phyloP scores from a whole-genome alignment of 2,329 filamentous ascomycete genomes.

The Epichloe uncinata region DNA sequence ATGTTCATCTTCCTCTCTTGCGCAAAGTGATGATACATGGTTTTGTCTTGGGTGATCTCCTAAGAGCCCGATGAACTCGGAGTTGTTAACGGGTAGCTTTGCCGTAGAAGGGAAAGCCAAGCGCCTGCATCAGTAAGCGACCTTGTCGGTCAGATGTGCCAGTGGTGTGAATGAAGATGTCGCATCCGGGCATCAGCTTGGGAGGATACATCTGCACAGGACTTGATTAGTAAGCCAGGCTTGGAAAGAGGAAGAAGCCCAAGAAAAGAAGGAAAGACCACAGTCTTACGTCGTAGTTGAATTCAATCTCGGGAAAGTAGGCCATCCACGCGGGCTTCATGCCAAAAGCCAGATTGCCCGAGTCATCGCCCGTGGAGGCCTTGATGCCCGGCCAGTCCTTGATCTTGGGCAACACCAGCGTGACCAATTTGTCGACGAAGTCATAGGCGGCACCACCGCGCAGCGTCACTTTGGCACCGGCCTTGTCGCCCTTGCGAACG shows the following conservation, averaged over 20 bases:
- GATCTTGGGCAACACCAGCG: constrained; percentile 83
- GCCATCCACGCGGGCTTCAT: constrained; percentile 62
- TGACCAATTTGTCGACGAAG: constrained; percentile 80
- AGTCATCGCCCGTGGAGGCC: constrained; percentile 61
- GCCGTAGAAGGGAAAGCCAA: constrained; percentile 59
- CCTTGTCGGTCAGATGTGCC: constrained; percentile 78
- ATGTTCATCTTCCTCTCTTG: background rate
- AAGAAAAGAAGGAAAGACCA: constrained; percentile 10
- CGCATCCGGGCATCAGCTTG: constrained; percentile 70
- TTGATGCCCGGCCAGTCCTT: constrained; percentile 79
- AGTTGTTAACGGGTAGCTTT: constrained; percentile 37
- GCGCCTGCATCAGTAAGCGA: constrained; percentile 46
- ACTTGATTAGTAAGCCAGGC: background rate
- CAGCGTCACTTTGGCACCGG: constrained; percentile 66
- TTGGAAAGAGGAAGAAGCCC: background rate
- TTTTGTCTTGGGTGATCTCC: background rate
- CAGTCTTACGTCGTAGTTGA: constrained; percentile 75
- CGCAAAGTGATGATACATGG: background rate
- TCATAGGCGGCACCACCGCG: constrained; percentile 72
- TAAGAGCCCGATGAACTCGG: background rate
- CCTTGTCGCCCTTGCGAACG: constrained; percentile 54
- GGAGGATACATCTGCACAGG: constrained; percentile 41
- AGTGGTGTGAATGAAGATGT: constrained; percentile 73
- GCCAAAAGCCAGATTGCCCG: constrained; percentile 78
- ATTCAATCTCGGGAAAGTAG: constrained; percentile 85